Percentiles rank a stretch among this genome's conserved stretches.
phyloP scores from a whole-genome alignment of 2,329 filamentous ascomycete species.

The Rosellinia necatrix region DNA sequence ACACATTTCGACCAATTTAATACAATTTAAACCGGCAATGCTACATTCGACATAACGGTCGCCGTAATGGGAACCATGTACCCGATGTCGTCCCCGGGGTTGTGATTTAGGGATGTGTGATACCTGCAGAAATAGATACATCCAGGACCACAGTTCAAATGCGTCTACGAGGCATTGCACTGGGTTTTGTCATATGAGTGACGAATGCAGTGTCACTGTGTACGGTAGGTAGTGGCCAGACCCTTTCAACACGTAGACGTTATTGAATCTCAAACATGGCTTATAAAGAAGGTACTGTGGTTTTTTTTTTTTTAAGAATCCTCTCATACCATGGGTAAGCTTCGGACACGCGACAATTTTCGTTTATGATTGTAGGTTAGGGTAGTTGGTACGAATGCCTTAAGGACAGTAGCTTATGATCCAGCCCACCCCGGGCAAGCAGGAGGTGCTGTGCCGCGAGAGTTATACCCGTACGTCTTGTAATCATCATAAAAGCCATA shows the following conservation, averaged over 20 bases:
- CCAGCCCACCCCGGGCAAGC: not conserved
- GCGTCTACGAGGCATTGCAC: not conserved
- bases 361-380: not conserved
- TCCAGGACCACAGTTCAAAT: not conserved
- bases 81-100: not conserved
- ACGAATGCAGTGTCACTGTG: not conserved
- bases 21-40: not conserved
- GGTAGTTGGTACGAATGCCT: not conserved
- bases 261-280: too few relatives aligned
- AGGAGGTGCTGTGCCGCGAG: not conserved
- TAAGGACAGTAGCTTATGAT: not conserved
- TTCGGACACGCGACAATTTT: not conserved
- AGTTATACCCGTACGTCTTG: not conserved
- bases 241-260: too few relatives aligned
- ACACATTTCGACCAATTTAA: not conserved
- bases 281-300: too few relatives aligned
- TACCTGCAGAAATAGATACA: not conserved
- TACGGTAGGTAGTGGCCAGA: not conserved
- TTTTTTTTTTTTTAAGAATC: not conserved
- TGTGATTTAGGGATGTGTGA: not conserved
- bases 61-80: not conserved
- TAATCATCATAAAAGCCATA: not conserved
- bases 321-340: not conserved
- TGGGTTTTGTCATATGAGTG: not conserved
- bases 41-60: not conserved